A percentile compares a stretch with the other conserved stretches of the same genome.
Conservation (phyloP, 192 early-diverging fungal genomes). For the Coemansia sp. region DNA sequence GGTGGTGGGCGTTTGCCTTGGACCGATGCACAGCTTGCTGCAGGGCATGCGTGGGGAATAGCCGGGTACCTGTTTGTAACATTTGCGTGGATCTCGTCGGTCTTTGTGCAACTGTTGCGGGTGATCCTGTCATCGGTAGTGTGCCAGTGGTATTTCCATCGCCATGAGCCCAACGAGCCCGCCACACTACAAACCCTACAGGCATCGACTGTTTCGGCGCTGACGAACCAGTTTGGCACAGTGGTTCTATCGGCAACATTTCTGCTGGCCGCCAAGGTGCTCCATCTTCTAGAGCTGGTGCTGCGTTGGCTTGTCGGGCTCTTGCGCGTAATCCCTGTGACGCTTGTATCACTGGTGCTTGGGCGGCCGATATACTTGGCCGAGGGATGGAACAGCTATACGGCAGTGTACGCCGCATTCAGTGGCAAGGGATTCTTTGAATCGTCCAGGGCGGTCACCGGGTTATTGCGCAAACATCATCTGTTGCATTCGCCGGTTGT, state of each 20-base stretch:
- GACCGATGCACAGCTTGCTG: not conserved
- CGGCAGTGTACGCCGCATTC: constrained; percentile 44
- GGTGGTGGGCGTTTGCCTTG: no score
- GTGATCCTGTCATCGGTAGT: constrained; percentile 39
- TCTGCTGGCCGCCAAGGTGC: constrained; percentile 26
- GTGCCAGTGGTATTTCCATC: constrained; percentile 54
- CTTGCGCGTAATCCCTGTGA: constrained; percentile 30
- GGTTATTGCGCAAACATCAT: constrained; percentile 33
- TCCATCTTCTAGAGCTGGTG: constrained; percentile 37
- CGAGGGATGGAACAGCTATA: constrained; percentile 39
- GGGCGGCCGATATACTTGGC: constrained; percentile 33
- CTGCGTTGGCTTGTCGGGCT: constrained; percentile 36
- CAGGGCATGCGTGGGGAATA: constrained; percentile 17
- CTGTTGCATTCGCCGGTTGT: constrained; percentile 49
- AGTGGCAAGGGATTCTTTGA: constrained; percentile 45
- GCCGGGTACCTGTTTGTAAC: constrained; percentile 25
- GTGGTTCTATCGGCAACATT: constrained; percentile 39
- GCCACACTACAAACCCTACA: constrained; percentile 44
- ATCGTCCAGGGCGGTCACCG: constrained; percentile 26
- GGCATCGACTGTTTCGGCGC: constrained; percentile 36
- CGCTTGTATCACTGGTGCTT: constrained; percentile 32
- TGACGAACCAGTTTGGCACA: constrained; percentile 40
- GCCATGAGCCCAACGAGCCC: constrained; percentile 46
- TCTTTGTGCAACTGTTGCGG: constrained; percentile 47
- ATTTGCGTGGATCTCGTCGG: constrained; percentile 48